Base-by-base conservation (phyloP, 331 rosid genomes). In the Quercus phellos region DNA sequence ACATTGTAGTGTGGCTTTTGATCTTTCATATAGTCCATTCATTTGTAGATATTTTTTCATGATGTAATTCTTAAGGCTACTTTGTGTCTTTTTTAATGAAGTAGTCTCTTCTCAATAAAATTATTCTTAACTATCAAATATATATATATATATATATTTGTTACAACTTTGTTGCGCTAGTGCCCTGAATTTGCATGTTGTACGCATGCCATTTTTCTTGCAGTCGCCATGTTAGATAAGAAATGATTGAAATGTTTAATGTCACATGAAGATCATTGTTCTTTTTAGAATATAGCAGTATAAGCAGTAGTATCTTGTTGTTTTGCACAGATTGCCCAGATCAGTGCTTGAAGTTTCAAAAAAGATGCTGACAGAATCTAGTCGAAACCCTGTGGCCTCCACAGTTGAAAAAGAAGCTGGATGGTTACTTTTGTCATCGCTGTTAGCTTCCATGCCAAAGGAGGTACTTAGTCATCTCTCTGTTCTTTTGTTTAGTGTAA, bases 381-480 rank as follows among this genome's bases (percentile, higher is more conserved):
- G 92, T 75, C 95, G 88, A 66, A 94, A 92, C 84, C 90, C 92
- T 59, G 75, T 79, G 56, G 97, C 92, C 55, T 90, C 92, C 38
- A 73, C 80, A 55, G 86, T 95, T 80, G 98, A 95, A 88, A 85
- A 95, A 72, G 96, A 95, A 89, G 97, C 97, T 77, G 99, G 99
- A 69, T 95, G 99, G 99, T 87, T 91, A 84, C 97, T 95, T 79
- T 85, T 95, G 56, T 93, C 99, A 71, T 93, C 98, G 70, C 84
- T 91, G 55, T 88, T 92, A 78, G 94, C 92, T 83, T 91, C 97
- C 85, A 83, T 95, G 88, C 95, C 97, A 13, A 91, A 87, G 84
- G 94, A 95, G 99, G 99, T 92, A 85, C 50, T 11, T 51, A 68
- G 60, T 87, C 58, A 43, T 72, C 72, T 43, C 51, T 42, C 8